Percentiles rank a stretch among this genome's conserved stretches.
phyloP scores from a whole-genome alignment of 2,329 filamentous ascomycete species.

The Leptographium lundbergii region DNA sequence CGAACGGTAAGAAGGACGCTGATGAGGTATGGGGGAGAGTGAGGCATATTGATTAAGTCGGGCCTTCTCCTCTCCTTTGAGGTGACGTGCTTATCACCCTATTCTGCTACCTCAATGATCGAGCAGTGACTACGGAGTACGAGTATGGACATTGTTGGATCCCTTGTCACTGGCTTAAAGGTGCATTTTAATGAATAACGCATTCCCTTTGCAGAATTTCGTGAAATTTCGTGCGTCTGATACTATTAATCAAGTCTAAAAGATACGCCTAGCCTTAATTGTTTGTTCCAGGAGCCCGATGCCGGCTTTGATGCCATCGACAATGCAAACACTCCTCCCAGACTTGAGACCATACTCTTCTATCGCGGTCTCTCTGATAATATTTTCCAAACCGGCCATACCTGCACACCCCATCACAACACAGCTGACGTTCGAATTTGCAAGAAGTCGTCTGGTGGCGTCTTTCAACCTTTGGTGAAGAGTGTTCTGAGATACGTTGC shows the following conservation, averaged over 20 bases:
- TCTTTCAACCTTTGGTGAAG: slow-evolving; percentile 53
- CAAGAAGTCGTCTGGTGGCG: slow-evolving; percentile 55
- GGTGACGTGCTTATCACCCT: not conserved
- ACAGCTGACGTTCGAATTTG: slow-evolving; percentile 42
- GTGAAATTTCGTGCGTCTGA: not conserved
- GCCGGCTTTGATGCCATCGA: slow-evolving; percentile 70
- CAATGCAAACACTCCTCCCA: slow-evolving; percentile 45
- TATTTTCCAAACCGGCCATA: slow-evolving; percentile 74
- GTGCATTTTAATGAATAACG: not conserved
- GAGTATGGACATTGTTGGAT: too few species aligned
- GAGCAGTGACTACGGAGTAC: not conserved
- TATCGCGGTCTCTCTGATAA: slow-evolving; percentile 56
- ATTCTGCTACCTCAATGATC: not conserved
- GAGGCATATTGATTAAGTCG: slow-evolving; percentile 33
- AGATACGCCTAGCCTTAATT: slow-evolving; percentile 29
- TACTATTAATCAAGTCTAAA: slow-evolving; percentile 12
- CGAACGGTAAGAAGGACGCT: slow-evolving; percentile 66
- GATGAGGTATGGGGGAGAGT: slow-evolving; percentile 85
- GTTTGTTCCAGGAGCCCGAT: slow-evolving; percentile 48
- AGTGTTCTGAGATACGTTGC: slow-evolving; percentile 47
- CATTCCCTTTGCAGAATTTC: not conserved
- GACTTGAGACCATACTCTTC: slow-evolving; percentile 49
- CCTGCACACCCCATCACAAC: slow-evolving; percentile 83
- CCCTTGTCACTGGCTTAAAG: not conserved
- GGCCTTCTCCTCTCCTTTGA: not conserved